Conservation (phyloP, 164 flowering plant species). For the Tetracentron sinense region DNA sequence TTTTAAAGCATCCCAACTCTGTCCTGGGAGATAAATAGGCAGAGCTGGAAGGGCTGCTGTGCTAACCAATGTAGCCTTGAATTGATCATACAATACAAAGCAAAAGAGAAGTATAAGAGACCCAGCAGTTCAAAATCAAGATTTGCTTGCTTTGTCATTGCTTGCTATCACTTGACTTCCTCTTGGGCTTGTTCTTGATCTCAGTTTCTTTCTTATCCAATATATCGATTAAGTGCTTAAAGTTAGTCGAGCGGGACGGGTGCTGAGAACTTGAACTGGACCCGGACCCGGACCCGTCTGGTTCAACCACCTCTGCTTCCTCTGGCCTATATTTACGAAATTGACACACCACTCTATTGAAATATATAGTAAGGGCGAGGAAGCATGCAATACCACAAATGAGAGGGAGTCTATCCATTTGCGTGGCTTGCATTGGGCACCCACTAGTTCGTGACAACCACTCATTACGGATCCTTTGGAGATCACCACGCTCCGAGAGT, state of each 20-base stretch:
- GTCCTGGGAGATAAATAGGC: no score
- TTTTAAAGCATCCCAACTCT: no score
- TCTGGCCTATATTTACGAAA: not conserved
- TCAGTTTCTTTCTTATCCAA: slow-evolving; percentile 71
- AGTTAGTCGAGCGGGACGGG: slow-evolving; percentile 30
- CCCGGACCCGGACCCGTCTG: not conserved
- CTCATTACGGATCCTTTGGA: slow-evolving; percentile 72
- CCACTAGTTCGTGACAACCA: slow-evolving; percentile 48
- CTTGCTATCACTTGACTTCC: slow-evolving; percentile 7
- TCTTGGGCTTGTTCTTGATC: slow-evolving; percentile 36
- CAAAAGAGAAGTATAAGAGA: no score
- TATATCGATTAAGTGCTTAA: slow-evolving; percentile 49
- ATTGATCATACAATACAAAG: no score
- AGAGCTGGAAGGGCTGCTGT: no score
- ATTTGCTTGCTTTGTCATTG: not conserved
- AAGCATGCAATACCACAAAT: slow-evolving; percentile 5
- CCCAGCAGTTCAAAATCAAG: no score
- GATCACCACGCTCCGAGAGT: slow-evolving; percentile 85
- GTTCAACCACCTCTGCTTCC: not conserved
- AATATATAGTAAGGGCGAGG: not conserved
- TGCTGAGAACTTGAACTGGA: slow-evolving; percentile 13
- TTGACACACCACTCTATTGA: not conserved
- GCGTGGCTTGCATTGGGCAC: slow-evolving; percentile 40
- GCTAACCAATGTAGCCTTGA: no score
- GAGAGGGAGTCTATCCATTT: slow-evolving; percentile 50